A percentile compares a stretch with the other conserved stretches of the same genome.
Evolutionary conservation across 2,329 filamentous ascomycete species (phyloP).

Genomic region (Didymella lethalis): DNA sequence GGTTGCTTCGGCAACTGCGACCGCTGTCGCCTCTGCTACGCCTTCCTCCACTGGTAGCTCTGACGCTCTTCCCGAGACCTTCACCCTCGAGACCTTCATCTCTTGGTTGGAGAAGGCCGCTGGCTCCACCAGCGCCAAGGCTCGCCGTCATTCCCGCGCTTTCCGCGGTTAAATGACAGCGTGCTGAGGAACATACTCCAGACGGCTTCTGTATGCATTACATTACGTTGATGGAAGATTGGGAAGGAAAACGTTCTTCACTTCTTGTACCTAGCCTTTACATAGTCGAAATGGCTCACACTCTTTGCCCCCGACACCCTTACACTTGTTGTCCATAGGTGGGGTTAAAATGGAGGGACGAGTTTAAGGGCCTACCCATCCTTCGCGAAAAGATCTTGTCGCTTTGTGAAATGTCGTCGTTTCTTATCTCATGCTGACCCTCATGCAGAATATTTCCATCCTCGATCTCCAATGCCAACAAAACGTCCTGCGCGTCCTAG

Average conservation of each 20-base stretch:
- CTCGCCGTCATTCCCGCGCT: slow-evolving; percentile 31
- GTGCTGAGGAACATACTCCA: background rate
- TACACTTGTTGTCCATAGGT: background rate
- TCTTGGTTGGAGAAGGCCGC: slow-evolving; percentile 36
- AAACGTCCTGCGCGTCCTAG: background rate
- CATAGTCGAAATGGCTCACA: slow-evolving; percentile 18
- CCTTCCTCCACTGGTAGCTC: slow-evolving; percentile 19
- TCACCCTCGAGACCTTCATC: slow-evolving; percentile 35
- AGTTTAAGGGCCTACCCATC: background rate
- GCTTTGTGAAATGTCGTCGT: background rate
- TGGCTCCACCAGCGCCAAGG: slow-evolving; percentile 30
- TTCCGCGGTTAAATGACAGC: slow-evolving; percentile 24
- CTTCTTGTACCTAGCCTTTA: slow-evolving; percentile 29
- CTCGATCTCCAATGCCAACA: background rate
- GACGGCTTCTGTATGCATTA: background rate
- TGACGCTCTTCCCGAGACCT: slow-evolving; percentile 25
- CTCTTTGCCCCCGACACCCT: background rate
- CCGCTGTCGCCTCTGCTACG: slow-evolving; percentile 16
- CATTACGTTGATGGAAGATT: slow-evolving; percentile 15
- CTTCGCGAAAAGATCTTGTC: background rate
- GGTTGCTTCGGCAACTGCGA: slow-evolving; percentile 21
- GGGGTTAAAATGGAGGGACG: background rate
- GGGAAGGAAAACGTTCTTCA: slow-evolving; percentile 17
- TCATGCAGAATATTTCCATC: background rate
- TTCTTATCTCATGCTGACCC: background rate